Evolutionary conservation across 2,329 filamentous ascomycete species (phyloP), one percentile per base, ranked within the genome.

Genomic region (Rhexocercosporidium sp.): DNA sequence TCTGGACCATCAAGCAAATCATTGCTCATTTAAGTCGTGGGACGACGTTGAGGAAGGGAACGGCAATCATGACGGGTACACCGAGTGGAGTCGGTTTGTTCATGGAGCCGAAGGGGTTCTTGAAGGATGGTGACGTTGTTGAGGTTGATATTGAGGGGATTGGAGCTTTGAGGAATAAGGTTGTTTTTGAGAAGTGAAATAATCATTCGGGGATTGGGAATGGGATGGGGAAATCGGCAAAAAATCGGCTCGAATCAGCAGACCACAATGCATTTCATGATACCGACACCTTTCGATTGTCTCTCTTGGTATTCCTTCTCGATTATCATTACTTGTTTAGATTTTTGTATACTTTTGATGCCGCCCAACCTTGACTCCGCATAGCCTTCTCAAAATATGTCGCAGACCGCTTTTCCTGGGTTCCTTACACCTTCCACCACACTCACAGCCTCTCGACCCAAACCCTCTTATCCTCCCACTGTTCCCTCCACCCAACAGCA

Each of bases 41-140:
- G 7, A 83, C 81, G 4, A 85, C 83, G 27, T 68, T 85, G 57
- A 78, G 78, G 60, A 78, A 77, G 2, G 82, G 81, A 6, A 85
- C 83, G 2, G 78, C 79, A 1, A 79, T 85, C 47, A 81, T 85
- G 79, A 85, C 83, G 3, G 84, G 84, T 1, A 85, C 83, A 2
- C 82, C 83, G 0, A 73, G 74, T 1, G 80, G 80, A 0, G 78
- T 81, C 0, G 80, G 77, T 1, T 70, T 70, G 1, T 81, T 80
- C 51, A 74, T 73, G 69, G 73, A 73, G 12, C 73, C 76, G 3
- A 74, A 75, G 27, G 64, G 66, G 18, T 77, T 78, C 34, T 66
- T 82, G 27, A 73, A 78, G 27, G 63, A 81, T 66, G 78, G 77
- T 1, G 79, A 78, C 71, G 70, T 78, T 0, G 75, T 79, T 25